Conservation (phyloP, 306 rosid species). For the Dryas alaskensis region DNA sequence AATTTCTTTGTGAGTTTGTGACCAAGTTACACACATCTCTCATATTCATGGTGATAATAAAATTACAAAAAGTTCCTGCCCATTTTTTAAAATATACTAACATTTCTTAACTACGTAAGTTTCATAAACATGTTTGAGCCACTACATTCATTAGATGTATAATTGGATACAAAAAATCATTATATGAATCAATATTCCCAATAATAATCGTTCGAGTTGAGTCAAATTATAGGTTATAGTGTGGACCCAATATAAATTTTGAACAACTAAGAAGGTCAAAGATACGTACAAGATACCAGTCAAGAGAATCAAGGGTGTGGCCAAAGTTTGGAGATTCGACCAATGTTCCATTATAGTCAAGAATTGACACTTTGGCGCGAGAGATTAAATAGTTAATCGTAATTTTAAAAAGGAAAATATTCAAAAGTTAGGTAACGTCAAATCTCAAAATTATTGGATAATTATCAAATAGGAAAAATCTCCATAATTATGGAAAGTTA, state of each 20-base stretch:
- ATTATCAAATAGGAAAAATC: background rate
- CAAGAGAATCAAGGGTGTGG: background rate
- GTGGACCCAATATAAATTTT: too few species aligned
- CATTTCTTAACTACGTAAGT: background rate
- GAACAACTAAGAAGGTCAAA: background rate
- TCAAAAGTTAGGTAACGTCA: background rate
- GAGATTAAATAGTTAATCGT: too few species aligned
- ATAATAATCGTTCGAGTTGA: too few species aligned
- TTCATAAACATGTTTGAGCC: background rate
- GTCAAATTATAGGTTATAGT: too few species aligned
- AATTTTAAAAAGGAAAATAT: too few species aligned
- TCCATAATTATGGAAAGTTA: background rate
- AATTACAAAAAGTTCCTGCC: background rate
- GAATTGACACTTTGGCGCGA: too few species aligned
- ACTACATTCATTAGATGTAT: background rate
- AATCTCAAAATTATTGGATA: background rate
- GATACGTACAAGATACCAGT: background rate
- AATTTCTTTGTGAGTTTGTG: too few species aligned
- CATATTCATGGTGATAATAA: background rate
- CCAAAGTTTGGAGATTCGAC: background rate
- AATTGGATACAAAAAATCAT: too few species aligned
- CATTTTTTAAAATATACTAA: background rate
- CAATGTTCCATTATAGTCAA: too few species aligned
- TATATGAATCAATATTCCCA: background rate
- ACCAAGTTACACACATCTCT: too few species aligned